Base-by-base conservation (phyloP, 2,329 filamentous ascomycete species). In the Monosporascus cannonballus region DNA sequence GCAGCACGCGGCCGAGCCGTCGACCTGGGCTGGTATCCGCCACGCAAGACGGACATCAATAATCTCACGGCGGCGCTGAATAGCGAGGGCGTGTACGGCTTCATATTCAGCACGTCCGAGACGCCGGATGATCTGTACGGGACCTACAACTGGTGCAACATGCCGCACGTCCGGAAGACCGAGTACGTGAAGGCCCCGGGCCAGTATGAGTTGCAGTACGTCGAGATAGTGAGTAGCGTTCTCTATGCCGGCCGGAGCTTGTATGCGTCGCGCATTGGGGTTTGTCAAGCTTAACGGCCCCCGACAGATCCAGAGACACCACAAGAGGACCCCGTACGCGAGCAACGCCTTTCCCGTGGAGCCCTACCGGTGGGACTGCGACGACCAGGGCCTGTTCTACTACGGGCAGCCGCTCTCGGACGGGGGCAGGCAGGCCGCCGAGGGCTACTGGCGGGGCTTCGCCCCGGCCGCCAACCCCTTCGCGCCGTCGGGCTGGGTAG, bases 111-210 rank as follows among this genome's bases (percentile, higher is more conserved):
- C 63, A 77, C 79, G 36, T 89, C 86, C 1, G 59, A 71, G 1
- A 79, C 80, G 0, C 81, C 87, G 0, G 71, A 76, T 51, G 64
- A 69, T 1, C 60, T 73, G 38, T 86, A 88, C 68, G 81, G 83
- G 6, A 76, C 72, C 1, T 92, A 92, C 69, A 90, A 93, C 67
- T 93, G 79, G 78, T 94, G 89, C 70, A 92, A 94, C 64, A 94
- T 94, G 88, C 89, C 90, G 1, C 90, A 93, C 70, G 86, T 89
- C n/a, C 78, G 88, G 34, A 71, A 67, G 22, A 69, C 69, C 15
- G 86, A 89, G 62, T 94, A 94, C 64, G 67, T 76, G 15, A 76
- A 69, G 55, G 73, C 79, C 0, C 61, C 72, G 1, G 57, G 69
- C 0, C 79, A 78, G n/a, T 90, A 82, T 64, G 74, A 84, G 60